These are phyloP conservation scores for Dendrostoma leiphaemia DNA, from an alignment of 2,329 filamentous ascomycete genomes.

Conservation along the genomic window DNA sequence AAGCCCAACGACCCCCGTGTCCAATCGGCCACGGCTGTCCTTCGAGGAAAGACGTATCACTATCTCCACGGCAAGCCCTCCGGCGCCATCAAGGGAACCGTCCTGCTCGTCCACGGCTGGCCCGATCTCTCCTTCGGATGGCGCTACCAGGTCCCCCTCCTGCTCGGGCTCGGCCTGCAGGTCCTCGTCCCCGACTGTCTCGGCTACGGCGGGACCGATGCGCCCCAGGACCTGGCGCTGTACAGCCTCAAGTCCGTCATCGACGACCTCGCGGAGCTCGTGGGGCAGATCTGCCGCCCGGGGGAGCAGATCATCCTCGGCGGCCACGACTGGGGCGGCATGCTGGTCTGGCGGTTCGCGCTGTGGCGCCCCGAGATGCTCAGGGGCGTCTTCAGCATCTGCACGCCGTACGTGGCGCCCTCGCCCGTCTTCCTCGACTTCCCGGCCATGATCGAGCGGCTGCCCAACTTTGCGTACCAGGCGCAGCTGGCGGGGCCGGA, in stretches of 20 bases:
- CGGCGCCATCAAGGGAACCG: constrained; percentile 30
- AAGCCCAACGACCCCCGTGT: constrained; percentile 65
- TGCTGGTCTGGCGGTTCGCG: constrained; percentile 70
- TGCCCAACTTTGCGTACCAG: constrained; percentile 80
- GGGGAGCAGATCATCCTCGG: constrained; percentile 69
- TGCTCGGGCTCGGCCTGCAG: constrained; percentile 69
- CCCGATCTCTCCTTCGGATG: constrained; percentile 83
- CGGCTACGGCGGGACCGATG: constrained; percentile 77
- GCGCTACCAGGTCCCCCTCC: constrained; percentile 81
- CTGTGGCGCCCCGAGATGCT: constrained; percentile 73
- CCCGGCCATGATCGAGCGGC: constrained; percentile 51
- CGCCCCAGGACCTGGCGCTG: constrained; percentile 57
- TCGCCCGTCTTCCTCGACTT: constrained; percentile 50
- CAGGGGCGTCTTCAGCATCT: constrained; percentile 73
- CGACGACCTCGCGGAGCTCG: constrained; percentile 73
- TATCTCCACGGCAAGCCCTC: constrained; percentile 56
- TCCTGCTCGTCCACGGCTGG: constrained; percentile 66
- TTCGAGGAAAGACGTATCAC: constrained; percentile 71
- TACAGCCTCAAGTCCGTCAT: constrained; percentile 73
- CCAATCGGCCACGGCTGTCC: constrained; percentile 57
- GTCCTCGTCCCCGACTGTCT: constrained; percentile 85
- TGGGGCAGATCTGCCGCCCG: constrained; percentile 47
- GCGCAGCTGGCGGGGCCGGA: constrained; percentile 71
- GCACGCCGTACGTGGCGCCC: constrained; percentile 70
- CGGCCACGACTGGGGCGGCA: constrained; percentile 87